Conservation (phyloP, 176 grass and related monocot species). For the Eragrostis curvula region DNA sequence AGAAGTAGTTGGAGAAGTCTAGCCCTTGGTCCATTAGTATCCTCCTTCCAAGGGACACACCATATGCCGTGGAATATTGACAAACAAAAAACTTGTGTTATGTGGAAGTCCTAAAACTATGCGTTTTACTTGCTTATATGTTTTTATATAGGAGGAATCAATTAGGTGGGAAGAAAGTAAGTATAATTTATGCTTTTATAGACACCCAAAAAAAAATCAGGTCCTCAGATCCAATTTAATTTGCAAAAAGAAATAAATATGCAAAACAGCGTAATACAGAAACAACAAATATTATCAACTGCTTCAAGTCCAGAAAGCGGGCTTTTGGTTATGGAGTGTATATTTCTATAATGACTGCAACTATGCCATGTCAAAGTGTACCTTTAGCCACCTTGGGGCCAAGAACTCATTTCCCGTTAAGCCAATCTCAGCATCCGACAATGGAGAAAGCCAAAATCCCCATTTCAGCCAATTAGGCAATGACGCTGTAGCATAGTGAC, state of each 20-base stretch:
- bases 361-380: slow-evolving; percentile 30
- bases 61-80: slow-evolving; percentile 43
- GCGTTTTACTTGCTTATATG: background rate
- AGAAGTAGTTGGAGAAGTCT: slow-evolving; percentile 68
- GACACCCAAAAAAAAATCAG: background rate
- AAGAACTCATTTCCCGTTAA: slow-evolving; percentile 86
- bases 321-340: background rate
- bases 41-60: slow-evolving; percentile 55
- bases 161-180: too few relatives aligned
- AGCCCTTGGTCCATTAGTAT: slow-evolving; percentile 63
- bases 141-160: background rate
- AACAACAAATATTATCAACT: background rate
- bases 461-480: slow-evolving; percentile 88
- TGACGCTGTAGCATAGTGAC: slow-evolving; percentile 45
- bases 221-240: too few relatives aligned
- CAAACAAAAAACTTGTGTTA: background rate
- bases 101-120: background rate
- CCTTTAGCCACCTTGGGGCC: slow-evolving; percentile 86
- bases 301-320: background rate
- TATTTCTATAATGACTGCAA: background rate
- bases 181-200: too few relatives aligned
- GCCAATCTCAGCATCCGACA: slow-evolving; percentile 78
- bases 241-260: background rate
- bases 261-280: background rate
- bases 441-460: slow-evolving; percentile 90